A percentile compares a stretch with the other conserved stretches of the same genome.
Conservation (phyloP, 495 filamentous ascomycete species). For the Neurospora sp. region DNA sequence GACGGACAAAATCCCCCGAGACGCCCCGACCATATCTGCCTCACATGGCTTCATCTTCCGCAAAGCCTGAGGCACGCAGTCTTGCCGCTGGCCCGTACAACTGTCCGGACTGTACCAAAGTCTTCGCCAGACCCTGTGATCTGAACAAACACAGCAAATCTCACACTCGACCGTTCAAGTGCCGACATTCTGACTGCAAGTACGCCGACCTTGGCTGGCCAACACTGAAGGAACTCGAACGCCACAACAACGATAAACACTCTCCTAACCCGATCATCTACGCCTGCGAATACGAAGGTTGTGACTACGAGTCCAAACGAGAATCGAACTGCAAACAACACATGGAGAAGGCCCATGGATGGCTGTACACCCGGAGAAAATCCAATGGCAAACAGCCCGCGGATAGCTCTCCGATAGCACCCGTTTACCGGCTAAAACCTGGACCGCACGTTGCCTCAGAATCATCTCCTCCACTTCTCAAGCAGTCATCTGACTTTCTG, state of each 20-base stretch:
- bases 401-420: background rate
- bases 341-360: slow-evolving; percentile 95
- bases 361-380: slow-evolving; percentile 80
- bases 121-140: slow-evolving; percentile 83
- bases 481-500: background rate
- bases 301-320: slow-evolving; percentile 84
- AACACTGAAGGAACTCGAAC: slow-evolving; percentile 90
- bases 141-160: slow-evolving; percentile 95
- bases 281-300: slow-evolving; percentile 68
- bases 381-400: slow-evolving; percentile 47
- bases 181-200: slow-evolving; percentile 62
- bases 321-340: slow-evolving; percentile 98
- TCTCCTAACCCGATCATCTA: slow-evolving; percentile 58
- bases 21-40: background rate
- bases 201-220: slow-evolving; percentile 81
- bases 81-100: slow-evolving; percentile 3
- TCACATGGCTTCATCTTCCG: slow-evolving; percentile 11
- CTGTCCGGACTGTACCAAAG: slow-evolving; percentile 56
- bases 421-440: slow-evolving; percentile 1
- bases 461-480: background rate
- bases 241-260: slow-evolving; percentile 93
- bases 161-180: slow-evolving; percentile 91
- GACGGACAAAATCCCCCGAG: background rate
- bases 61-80: slow-evolving; percentile 1
- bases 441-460: background rate